A percentile compares a stretch with the other conserved stretches of the same genome.
Evolutionary conservation across 2,329 filamentous ascomycete genomes (phyloP).

Genomic region (Monascus ruber): DNA sequence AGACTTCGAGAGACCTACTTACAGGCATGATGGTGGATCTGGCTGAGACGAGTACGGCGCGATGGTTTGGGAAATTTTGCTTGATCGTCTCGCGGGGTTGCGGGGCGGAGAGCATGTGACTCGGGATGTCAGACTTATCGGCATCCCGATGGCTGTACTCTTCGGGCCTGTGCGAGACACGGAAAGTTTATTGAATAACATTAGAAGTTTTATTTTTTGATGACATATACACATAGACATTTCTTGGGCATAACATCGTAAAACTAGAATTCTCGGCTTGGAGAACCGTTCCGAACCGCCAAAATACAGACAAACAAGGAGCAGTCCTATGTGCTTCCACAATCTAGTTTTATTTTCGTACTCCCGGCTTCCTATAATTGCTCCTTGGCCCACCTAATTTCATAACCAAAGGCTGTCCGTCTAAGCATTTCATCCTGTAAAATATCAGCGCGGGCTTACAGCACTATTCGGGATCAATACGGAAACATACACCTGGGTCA

Average conservation of each 20-base stretch:
- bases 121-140: neutral
- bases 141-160: neutral
- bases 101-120: slow-evolving; percentile 7
- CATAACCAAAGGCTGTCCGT: slow-evolving; percentile 72
- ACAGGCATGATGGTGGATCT: slow-evolving; percentile 17
- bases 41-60: slow-evolving; percentile 1
- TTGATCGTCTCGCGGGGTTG: slow-evolving; percentile 5
- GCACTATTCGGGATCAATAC: neutral
- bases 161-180: neutral
- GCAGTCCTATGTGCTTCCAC: no score
- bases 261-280: no score
- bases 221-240: no score
- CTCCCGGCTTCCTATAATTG: slow-evolving; percentile 11
- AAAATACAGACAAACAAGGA: no score
- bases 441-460: slow-evolving; percentile 1
- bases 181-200: neutral
- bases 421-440: slow-evolving; percentile 60
- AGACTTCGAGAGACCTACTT: slow-evolving; percentile 1
- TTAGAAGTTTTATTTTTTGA: neutral
- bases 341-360: no score
- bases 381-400: slow-evolving; percentile 51
- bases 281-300: no score
- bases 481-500: slow-evolving; percentile 57
- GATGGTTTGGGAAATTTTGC: neutral
- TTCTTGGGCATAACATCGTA: no score